A percentile compares a stretch with the other conserved stretches of the same genome.
Conservation (phyloP, 1,284 basidiomycete genomes). For the Leccinum griseonigrum region DNA sequence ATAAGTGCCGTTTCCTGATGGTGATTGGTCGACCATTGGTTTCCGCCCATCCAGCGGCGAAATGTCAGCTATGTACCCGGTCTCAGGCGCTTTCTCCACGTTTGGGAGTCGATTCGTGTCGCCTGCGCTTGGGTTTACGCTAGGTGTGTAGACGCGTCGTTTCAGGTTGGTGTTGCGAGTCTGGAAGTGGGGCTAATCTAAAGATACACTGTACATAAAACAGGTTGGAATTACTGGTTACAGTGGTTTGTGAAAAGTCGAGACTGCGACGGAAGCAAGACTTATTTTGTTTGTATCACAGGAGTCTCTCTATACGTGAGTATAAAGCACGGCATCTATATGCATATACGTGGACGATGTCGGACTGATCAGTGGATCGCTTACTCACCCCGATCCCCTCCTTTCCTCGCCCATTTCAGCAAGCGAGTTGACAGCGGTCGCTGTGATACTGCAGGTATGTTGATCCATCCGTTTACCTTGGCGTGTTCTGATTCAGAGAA, state of each 20-base stretch:
- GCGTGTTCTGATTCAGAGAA: neutral
- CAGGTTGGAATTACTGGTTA: conserved; percentile 56
- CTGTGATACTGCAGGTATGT: conserved; percentile 40
- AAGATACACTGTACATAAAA: neutral
- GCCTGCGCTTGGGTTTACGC: conserved; percentile 51
- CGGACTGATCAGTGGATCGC: neutral
- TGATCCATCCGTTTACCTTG: conserved; percentile 5
- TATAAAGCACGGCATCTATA: neutral
- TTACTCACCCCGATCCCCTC: neutral
- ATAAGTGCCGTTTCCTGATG: neutral
- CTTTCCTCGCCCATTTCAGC: conserved; percentile 23
- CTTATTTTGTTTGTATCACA: conserved; percentile 8
- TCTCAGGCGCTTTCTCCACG: conserved; percentile 51
- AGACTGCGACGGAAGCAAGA: neutral
- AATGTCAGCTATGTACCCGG: conserved; percentile 43
- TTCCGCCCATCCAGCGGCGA: conserved; percentile 33
- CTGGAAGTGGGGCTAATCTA: neutral
- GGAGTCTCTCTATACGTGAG: conserved; percentile 42
- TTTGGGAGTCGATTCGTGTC: conserved; percentile 49
- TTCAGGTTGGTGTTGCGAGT: conserved; percentile 17
- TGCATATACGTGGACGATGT: neutral
- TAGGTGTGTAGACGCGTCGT: conserved; percentile 30
- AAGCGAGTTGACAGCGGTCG: conserved; percentile 44
- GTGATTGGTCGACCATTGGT: neutral
- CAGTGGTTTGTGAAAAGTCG: conserved; percentile 39